Conservation (phyloP, 2,329 filamentous ascomycete genomes). For the Cladosporium halotolerans region DNA sequence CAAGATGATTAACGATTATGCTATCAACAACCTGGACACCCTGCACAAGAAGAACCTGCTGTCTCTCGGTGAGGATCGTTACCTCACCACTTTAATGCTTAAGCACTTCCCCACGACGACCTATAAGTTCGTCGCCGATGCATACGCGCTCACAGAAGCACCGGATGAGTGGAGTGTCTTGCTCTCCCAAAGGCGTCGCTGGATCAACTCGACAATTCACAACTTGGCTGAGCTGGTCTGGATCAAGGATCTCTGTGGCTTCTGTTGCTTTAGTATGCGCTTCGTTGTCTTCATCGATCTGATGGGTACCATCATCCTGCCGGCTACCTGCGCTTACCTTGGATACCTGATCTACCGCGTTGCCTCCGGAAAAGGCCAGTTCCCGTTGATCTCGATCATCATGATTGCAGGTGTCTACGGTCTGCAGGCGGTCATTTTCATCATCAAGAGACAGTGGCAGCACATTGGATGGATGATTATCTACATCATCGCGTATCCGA, state of each 20-base stretch:
- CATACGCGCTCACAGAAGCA: slow-evolving; percentile 86
- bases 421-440: slow-evolving; percentile 92
- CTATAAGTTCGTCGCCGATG: slow-evolving; percentile 92
- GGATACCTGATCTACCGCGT: slow-evolving; percentile 80
- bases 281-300: slow-evolving; percentile 95
- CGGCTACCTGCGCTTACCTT: slow-evolving; percentile 80
- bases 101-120: slow-evolving; percentile 95
- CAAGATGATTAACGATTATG: slow-evolving; percentile 79
- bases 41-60: slow-evolving; percentile 92
- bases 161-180: slow-evolving; percentile 91
- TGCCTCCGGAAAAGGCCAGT: slow-evolving; percentile 61
- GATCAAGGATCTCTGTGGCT: slow-evolving; percentile 90
- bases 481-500: slow-evolving; percentile 89
- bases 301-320: slow-evolving; percentile 84
- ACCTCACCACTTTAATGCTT: slow-evolving; percentile 93
- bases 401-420: slow-evolving; percentile 91
- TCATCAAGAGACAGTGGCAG: slow-evolving; percentile 95
- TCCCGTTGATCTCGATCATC: slow-evolving; percentile 80
- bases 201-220: slow-evolving; percentile 99
- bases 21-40: slow-evolving; percentile 83
- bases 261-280: slow-evolving; percentile 98
- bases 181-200: slow-evolving; percentile 94
- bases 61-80: slow-evolving; percentile 93
- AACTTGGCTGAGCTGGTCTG: slow-evolving; percentile 87
- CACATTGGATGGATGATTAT: slow-evolving; percentile 99